Evolutionary conservation across 2,329 filamentous ascomycete genomes (phyloP), one percentile per base, ranked within the genome.

Genomic region (Alternaria triticimaculans): DNA sequence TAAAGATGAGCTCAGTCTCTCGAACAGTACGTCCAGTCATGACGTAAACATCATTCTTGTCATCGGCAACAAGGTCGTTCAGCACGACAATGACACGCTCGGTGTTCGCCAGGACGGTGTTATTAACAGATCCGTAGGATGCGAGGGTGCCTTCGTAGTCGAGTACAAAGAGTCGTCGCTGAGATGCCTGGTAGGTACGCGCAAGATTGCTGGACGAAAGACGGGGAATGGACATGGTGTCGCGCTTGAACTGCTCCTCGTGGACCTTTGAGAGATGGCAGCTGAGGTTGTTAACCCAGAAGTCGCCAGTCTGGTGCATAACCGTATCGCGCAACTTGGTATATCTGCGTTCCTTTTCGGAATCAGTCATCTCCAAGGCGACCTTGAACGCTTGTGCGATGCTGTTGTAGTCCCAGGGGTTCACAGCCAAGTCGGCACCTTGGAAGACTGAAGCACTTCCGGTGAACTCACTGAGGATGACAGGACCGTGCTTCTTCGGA

Each of bases 141-240:
- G 96, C 92, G 8, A 98, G 84, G 0, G 95, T 98, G 48, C 94
- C 95, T 79, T 98, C 95, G 75, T 97, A 97, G 76, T 98, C 95
- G 48, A 98, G 85, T 68, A 98, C 90, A 80, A 98, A 96, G 3
- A 98, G 85, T 15, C 94, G 89, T 20, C 88, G 87, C 45, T 88
- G 80, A 0, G 92, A 87, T 9, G 83, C 78, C 63, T 86, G 83
- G 79, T 97, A 98, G 64, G 88, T 85, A 51, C 88, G 82, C 3
- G 85, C 82, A 2, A 97, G 83, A 1, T 84, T 82, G 46, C 84
- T 87, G 21, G 94, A 82, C 3, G 92, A 94, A 4, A 98, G 85
- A 2, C 96, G 91, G 20, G 96, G 95, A 10, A 97, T 92, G 0
- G 93, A 92, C 45, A 92, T 92, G 60, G 93, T 93, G 71, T 96